A percentile compares a stretch with the other conserved stretches of the same genome.
Conservation (phyloP, 768 basidiomycete genomes). For the Mycena capillaripes region DNA sequence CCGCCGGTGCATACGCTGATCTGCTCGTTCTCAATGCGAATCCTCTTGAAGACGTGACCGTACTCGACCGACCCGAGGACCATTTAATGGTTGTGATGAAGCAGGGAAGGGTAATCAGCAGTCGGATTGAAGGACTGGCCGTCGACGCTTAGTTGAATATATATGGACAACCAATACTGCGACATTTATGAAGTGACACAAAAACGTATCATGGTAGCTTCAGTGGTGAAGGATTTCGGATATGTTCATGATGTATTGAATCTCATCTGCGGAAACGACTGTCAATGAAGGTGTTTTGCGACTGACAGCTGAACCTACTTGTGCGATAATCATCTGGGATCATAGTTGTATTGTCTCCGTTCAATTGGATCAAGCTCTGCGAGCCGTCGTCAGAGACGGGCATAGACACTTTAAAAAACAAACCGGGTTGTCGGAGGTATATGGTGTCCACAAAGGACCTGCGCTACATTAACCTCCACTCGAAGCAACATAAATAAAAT, state of each 20-base stretch:
- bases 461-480: not conserved
- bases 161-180: too few species aligned
- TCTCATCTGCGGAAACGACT: not conserved
- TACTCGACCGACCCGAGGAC: conserved; percentile 57
- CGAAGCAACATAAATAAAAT: not conserved
- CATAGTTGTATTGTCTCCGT: conserved; percentile 49
- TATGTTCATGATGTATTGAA: conserved; percentile 1
- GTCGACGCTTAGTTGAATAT: conserved; percentile 16
- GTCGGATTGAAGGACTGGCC: conserved; percentile 39
- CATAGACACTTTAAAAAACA: not conserved
- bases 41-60: conserved; percentile 57
- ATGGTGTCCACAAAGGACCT: conserved; percentile 17
- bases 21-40: conserved; percentile 55
- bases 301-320: conserved; percentile 3
- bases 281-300: not conserved
- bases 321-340: conserved; percentile 55
- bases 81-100: conserved; percentile 54
- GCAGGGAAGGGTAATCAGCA: conserved; percentile 48
- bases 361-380: conserved; percentile 52
- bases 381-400: not conserved
- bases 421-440: conserved; percentile 28
- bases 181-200: too few species aligned
- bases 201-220: not conserved
- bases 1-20: conserved; percentile 55
- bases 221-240: conserved; percentile 1